Conservation (phyloP, 306 rosid species). For the Potentilla sterilis region DNA sequence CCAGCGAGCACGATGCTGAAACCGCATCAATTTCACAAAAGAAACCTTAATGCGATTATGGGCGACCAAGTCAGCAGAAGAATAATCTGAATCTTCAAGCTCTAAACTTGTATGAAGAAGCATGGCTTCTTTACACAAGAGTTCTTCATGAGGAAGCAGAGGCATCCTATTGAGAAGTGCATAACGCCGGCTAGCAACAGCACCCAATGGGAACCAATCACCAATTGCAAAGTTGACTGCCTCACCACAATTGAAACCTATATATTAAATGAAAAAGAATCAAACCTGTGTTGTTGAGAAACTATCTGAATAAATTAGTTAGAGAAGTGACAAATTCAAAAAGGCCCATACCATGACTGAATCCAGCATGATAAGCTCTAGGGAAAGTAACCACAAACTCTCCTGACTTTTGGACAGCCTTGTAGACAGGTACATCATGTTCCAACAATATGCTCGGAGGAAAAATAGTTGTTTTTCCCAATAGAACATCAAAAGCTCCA, state of each 20-base stretch:
- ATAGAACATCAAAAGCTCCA: slow-evolving; percentile 91
- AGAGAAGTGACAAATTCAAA: background rate
- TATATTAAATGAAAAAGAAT: slow-evolving; percentile 24
- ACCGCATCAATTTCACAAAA: slow-evolving; percentile 75
- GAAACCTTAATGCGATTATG: slow-evolving; percentile 54
- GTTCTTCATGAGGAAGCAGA: slow-evolving; percentile 91
- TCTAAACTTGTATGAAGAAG: slow-evolving; percentile 58
- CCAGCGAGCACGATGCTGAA: slow-evolving; percentile 91
- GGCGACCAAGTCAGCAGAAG: slow-evolving; percentile 49
- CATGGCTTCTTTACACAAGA: slow-evolving; percentile 93
- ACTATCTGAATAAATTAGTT: slow-evolving; percentile 2
- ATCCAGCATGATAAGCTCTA: slow-evolving; percentile 94
- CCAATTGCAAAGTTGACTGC: slow-evolving; percentile 97
- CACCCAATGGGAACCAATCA: slow-evolving; percentile 95
- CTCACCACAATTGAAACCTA: slow-evolving; percentile 98
- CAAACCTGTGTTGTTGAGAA: slow-evolving; percentile 5
- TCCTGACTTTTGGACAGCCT: slow-evolving; percentile 95
- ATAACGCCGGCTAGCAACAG: slow-evolving; percentile 85
- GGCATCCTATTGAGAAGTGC: slow-evolving; percentile 83
- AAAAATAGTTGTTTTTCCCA: slow-evolving; percentile 92
- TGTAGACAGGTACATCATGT: slow-evolving; percentile 80
- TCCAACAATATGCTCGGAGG: slow-evolving; percentile 87
- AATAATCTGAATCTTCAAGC: slow-evolving; percentile 61
- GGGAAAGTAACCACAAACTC: slow-evolving; percentile 92
- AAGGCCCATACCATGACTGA: slow-evolving; percentile 74